Base-by-base conservation (phyloP, 2,329 filamentous ascomycete genomes). In the Fusarium newnesense region DNA sequence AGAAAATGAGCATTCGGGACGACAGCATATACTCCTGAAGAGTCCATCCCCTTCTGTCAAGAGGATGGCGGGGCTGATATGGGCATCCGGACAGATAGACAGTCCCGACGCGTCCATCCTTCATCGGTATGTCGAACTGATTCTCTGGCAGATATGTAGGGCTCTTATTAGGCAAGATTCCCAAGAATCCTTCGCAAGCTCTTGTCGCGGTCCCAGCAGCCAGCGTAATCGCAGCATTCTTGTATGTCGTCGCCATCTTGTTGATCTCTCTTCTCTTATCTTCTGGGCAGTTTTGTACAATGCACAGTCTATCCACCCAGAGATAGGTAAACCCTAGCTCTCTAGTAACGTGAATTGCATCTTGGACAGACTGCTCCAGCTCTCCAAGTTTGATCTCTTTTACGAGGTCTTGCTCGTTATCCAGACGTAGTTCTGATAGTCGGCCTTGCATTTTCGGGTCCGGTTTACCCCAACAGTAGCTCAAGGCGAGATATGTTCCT, bases 141-240 rank as follows among this genome's bases (percentile, higher is more conserved):
- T 10, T 0, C 0, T 24, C 6, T 0, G 65, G 65, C 1, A 68
- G 1, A 13, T 47, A 68, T 0, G 32, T 30, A 1, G n/a, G 1
- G 1, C 0, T 21, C 0, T 32, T 21, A 4, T 0, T 1, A 9
- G 2, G 5, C 2, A 1, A 5, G 0, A 0, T 12, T 2, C 18
- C 43, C 0, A 62, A 1, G 1, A 68, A 68, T 0, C 65, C 65
- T 9, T 68, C 40, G 0, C 26, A 43, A 4, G 65, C 64, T 1
- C 0, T 15, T 12, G 1, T 43, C 0, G 65, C 54, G 0, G 65
- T 68, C 0, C 46, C 65, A 2, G 64, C 64, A 2, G 56, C 65
- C 5, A 68, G 1, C 0, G 65, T 68, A 0, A 68, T 9, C 0
- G 50, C 36, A 0, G 65, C 64, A 1, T 68, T 68, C 15, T 68